These are phyloP conservation scores for Monascus ruber DNA, from an alignment of 2,329 filamentous ascomycete species.

Conservation along the genomic window DNA sequence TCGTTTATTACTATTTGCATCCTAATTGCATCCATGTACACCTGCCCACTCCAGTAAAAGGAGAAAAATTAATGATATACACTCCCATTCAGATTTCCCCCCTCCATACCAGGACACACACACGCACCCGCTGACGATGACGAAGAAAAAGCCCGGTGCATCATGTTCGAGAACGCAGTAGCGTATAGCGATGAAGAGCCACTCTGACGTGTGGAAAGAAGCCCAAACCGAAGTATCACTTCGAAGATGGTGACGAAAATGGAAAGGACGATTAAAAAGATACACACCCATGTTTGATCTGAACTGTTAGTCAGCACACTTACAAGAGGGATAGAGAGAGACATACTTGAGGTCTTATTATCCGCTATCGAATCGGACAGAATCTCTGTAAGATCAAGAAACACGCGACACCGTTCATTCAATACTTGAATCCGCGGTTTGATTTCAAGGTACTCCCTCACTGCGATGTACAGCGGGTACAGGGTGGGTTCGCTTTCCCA, in stretches of 20 bases:
- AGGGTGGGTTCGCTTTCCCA: slow-evolving; percentile 96
- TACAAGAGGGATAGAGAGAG: neutral
- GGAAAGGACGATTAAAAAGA: neutral
- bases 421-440: slow-evolving; percentile 91
- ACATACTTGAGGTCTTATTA: slow-evolving; percentile 72
- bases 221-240: neutral
- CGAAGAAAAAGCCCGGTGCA: neutral
- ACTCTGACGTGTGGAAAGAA: neutral
- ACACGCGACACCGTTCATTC: slow-evolving; percentile 92
- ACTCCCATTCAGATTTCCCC: neutral
- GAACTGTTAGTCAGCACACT: neutral
- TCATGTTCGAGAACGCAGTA: too few species aligned
- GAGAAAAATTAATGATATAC: too few species aligned
- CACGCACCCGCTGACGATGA: neutral
- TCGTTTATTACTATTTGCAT: too few species aligned
- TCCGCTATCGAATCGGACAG: slow-evolving; percentile 85
- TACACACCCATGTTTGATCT: neutral
- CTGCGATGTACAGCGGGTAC: slow-evolving; percentile 84
- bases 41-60: too few species aligned
- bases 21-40: too few species aligned
- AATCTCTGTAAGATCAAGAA: slow-evolving; percentile 91
- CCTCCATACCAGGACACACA: neutral
- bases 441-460: slow-evolving; percentile 96
- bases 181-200: neutral
- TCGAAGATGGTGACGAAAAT: neutral